phyloP scores from a whole-genome alignment of 139 green algal genomes.

The Coelastrella sp. region DNA sequence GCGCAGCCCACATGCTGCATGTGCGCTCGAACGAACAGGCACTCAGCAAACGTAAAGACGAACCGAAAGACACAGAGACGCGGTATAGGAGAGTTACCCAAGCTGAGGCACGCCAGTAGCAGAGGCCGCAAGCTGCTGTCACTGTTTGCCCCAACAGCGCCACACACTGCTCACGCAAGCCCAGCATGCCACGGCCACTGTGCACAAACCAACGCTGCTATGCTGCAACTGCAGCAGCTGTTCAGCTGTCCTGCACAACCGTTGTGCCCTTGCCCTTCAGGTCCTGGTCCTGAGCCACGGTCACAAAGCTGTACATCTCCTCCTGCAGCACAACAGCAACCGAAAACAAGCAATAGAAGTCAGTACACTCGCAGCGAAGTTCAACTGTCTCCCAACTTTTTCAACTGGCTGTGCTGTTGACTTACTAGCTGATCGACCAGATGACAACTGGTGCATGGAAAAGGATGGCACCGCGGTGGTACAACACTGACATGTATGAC shows the following conservation, averaged over 20 bases:
- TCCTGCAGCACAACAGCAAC: slow-evolving; percentile 76
- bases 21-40: too few relatives aligned
- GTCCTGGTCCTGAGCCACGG: slow-evolving; percentile 92
- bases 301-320: slow-evolving; percentile 99
- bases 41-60: too few relatives aligned
- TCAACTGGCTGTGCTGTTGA: too few relatives aligned
- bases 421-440: too few relatives aligned
- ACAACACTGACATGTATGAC: too few relatives aligned
- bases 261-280: slow-evolving; percentile 89
- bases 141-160: neutral
- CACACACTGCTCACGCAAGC: neutral
- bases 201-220: neutral
- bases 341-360: neutral
- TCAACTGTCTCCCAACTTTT: too few relatives aligned
- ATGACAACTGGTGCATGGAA: too few relatives aligned
- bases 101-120: neutral
- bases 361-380: neutral
- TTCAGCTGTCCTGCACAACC: slow-evolving; percentile 78
- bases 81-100: neutral
- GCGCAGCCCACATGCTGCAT: too few relatives aligned
- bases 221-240: slow-evolving; percentile 28
- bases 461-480: too few relatives aligned
- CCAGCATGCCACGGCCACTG: neutral
- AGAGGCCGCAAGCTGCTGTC: neutral
- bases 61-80: neutral